Evolutionary conservation across 139 green algal genomes (phyloP).

Genomic region (Chlorella ohadii): DNA sequence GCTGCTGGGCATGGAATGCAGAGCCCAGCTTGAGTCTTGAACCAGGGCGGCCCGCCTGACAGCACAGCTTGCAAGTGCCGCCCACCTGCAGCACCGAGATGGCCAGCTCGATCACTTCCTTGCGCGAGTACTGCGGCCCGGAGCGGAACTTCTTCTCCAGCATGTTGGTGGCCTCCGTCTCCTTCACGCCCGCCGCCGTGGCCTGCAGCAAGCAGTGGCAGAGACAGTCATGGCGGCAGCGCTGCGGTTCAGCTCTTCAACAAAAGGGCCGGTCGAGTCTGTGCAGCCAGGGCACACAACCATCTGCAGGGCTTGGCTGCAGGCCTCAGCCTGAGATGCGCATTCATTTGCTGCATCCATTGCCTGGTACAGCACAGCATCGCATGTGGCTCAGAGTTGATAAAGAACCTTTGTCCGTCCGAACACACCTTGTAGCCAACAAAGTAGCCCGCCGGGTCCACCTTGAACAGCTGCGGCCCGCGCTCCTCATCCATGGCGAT

Average conservation of each 20-base stretch:
- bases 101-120: conserved; percentile 81
- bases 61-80: neutral
- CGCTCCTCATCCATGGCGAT: conserved; percentile 95
- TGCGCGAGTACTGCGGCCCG: conserved; percentile 35
- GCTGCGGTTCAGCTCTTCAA: too few relatives aligned
- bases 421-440: conserved; percentile 94
- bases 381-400: too few relatives aligned
- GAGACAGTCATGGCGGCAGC: neutral
- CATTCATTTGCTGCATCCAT: too few relatives aligned
- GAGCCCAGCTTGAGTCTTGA: too few relatives aligned
- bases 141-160: conserved; percentile 97
- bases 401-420: too few relatives aligned
- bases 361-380: too few relatives aligned
- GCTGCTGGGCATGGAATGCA: too few relatives aligned
- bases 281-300: too few relatives aligned
- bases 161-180: conserved; percentile 95
- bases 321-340: too few relatives aligned
- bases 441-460: conserved; percentile 97
- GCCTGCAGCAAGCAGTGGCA: conserved; percentile 52
- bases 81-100: conserved; percentile 76
- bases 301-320: too few relatives aligned
- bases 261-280: too few relatives aligned
- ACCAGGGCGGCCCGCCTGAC: neutral
- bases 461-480: conserved; percentile 96
- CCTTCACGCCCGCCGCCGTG: conserved; percentile 91